Evolutionary conservation across 345 rosid genomes (phyloP).

Genomic region (Cardamine resedifolia): DNA sequence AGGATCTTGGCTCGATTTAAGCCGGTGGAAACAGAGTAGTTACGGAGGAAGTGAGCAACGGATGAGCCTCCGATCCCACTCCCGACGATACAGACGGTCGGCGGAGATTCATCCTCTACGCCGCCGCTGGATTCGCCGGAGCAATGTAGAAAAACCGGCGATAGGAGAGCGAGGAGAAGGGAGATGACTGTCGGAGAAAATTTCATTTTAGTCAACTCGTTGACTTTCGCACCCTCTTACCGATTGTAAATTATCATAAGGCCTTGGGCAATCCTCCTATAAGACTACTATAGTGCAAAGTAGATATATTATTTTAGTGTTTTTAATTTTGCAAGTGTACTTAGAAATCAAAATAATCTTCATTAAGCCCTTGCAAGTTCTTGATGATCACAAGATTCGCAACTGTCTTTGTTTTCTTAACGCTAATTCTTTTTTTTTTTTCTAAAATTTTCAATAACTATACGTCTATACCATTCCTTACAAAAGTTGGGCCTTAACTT

Average conservation of each 20-base stretch:
- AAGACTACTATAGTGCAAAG: background rate
- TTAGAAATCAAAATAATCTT: background rate
- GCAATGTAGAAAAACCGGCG: constrained; percentile 31
- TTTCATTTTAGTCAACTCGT: constrained; percentile 25
- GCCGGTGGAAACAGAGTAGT: constrained; percentile 41
- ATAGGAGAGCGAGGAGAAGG: constrained; percentile 29
- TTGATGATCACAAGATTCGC: no score
- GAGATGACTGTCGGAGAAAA: background rate
- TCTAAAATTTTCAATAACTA: no score
- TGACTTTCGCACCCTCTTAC: background rate
- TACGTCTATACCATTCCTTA: no score
- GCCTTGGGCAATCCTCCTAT: background rate
- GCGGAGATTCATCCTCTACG: constrained; percentile 8
- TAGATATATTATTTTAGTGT: background rate
- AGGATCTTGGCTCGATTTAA: constrained; percentile 36
- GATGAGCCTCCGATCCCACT: constrained; percentile 93
- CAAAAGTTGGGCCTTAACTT: no score
- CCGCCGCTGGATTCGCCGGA: background rate
- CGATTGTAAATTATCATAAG: background rate
- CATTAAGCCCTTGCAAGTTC: no score
- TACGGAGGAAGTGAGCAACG: constrained; percentile 81
- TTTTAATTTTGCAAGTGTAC: background rate
- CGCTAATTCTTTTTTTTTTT: no score
- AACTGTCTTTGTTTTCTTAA: no score
- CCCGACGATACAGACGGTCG: constrained; percentile 76